Base-by-base conservation (phyloP, 2,329 filamentous ascomycete genomes). In the Colletotrichum euphorbiae region DNA sequence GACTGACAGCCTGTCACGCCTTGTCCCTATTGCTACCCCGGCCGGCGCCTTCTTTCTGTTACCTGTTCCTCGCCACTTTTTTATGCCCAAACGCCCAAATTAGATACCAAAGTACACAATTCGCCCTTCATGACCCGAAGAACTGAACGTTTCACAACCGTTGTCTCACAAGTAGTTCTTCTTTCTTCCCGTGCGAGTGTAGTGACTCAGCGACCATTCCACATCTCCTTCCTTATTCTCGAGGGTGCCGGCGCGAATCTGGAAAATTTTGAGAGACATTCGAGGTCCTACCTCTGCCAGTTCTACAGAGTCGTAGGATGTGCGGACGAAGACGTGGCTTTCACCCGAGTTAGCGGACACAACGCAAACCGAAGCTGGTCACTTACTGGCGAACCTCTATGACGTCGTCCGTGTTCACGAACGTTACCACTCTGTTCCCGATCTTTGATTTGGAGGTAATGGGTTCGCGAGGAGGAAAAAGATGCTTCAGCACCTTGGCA, bases 141-240 rank as follows among this genome's bases (percentile, higher is more conserved):
- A 28, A 2, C 28, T 28, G 28, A 28, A 28, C 28, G 28, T 28
- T 28, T 8, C 28, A 7, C 6, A 28, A 7, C 6, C 28, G 6
- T 38, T 17, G n/a, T 17, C 65, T 89, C 81, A 98, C 62, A 98
- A 85, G 77, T 97, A 97, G 76, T 97, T 93, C 89, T 98, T 98
- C 88, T 98, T 98, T 81, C 90, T 90, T 74, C 91, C 91, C 13
- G 95, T 98, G 73, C 96, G 87, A 8, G 95, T 99, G 79, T 97
- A 99, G 77, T 98, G 95, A 70, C 93, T 97, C 71, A 99, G 84
- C 71, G 96, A 92, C 96, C 96, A 99, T 81, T 99, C 96, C 4
- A 97, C 90, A 80, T 99, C 96, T 4, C 95, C 95, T 72, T 97
- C 93, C 79, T 97, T 97, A 75, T 94, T 97, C 77, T 98, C 96